Evolutionary conservation across 306 rosid species (phyloP).

Genomic region (Quercus alba): DNA sequence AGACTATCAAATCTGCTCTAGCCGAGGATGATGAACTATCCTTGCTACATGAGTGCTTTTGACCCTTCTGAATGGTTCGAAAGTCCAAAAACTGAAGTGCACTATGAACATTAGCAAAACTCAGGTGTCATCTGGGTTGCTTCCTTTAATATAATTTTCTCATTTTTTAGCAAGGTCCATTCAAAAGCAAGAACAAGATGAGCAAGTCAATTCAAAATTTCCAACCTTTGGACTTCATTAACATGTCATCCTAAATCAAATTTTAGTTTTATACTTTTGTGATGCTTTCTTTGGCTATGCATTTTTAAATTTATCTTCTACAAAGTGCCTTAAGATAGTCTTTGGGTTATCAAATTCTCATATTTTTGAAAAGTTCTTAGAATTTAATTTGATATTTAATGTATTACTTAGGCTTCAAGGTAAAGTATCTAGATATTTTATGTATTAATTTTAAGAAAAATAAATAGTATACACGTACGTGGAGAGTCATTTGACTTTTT

Average conservation of each 20-base stretch:
- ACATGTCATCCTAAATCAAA: neutral
- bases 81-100: neutral
- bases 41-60: no score
- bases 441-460: no score
- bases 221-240: neutral
- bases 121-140: neutral
- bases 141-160: constrained; percentile 1
- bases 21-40: no score
- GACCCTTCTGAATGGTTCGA: neutral
- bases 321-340: neutral
- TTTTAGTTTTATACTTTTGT: neutral
- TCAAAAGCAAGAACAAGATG: constrained; percentile 7
- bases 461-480: no score
- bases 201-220: constrained; percentile 12
- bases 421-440: no score
- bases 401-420: no score
- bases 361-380: no score
- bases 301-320: neutral
- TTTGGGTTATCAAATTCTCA: neutral
- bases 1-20: no score
- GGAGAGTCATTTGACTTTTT: no score
- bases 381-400: no score
- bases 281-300: neutral
- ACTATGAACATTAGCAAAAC: neutral
- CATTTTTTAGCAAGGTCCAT: constrained; percentile 11